Base-by-base conservation (phyloP, 345 rosid species). In the Citrus australasica region DNA sequence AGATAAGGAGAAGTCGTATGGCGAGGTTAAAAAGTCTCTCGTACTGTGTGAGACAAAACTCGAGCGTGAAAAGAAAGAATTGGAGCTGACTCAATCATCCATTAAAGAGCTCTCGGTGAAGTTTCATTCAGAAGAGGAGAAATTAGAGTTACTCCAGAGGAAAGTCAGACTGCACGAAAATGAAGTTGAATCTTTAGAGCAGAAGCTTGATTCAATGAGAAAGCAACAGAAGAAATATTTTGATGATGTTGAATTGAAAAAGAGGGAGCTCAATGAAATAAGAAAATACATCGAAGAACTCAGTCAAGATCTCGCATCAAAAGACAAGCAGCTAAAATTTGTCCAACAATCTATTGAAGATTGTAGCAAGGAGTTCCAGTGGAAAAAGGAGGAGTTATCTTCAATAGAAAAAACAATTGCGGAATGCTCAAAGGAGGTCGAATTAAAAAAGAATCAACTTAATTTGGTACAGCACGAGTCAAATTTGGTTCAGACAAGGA, bases 381-480 rank as follows among this genome's bases (percentile, higher is more conserved):
- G 27, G 58, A 79, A 73, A 75, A 65, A 77, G 59, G 73, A 76
- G 30, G 75, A 79, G 73, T 53, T 81, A 35, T 37, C 46, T 73
- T 67, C 79, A 24, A 65, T 78, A 9, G 60, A 72, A 51, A 80
- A 33, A 73, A 74, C 82, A 75, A 35, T 83, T 59, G 60, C 63
- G 11, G 69, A 81, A 42, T 37, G 59, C n/a, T 67, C 55, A 64
- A 76, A 51, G 69, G 46, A 71, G 48, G 28, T 81, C 64, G 37
- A 69, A 67, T 51, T 63, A 73, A 87, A 81, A 69, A 80, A 79
- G 67, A 79, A 70, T 78, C 69, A 73, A 62, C 71, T 80, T 51
- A 67, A 2, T 70, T 70, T 30, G 22, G 30, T 51, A 14, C 37
- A 27, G 79, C 78, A 82, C 27, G 22, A 16, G 22, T 53, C 53